These are phyloP conservation scores for Ganoderma leucocontextum DNA, from an alignment of 1,284 basidiomycete genomes.

Conservation along the genomic window DNA sequence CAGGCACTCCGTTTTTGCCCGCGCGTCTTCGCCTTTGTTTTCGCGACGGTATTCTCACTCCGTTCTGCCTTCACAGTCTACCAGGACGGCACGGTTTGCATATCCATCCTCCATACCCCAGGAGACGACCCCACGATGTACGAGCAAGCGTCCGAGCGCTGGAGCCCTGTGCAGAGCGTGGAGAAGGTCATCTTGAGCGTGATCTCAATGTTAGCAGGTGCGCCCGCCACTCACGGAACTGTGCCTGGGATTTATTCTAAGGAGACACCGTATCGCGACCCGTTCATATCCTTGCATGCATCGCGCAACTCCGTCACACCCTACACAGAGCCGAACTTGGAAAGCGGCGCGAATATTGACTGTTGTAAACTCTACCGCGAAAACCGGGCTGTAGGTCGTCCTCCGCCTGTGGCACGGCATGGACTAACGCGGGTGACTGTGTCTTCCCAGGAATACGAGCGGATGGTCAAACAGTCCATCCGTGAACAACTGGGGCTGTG, in stretches of 20 bases:
- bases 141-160: slow-evolving; percentile 95
- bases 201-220: slow-evolving; percentile 97
- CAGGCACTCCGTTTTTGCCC: slow-evolving; percentile 11
- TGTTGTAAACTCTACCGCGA: slow-evolving; percentile 96
- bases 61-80: slow-evolving; percentile 66
- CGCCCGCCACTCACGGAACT: slow-evolving; percentile 34
- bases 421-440: slow-evolving; percentile 14
- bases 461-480: slow-evolving; percentile 73
- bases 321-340: slow-evolving; percentile 91
- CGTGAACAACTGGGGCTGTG: slow-evolving; percentile 76
- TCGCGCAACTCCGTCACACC: neutral
- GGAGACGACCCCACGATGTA: slow-evolving; percentile 94
- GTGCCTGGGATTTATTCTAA: slow-evolving; percentile 11
- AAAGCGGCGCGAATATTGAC: slow-evolving; percentile 98
- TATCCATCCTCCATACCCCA: slow-evolving; percentile 97
- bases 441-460: slow-evolving; percentile 70
- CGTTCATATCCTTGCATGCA: neutral
- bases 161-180: slow-evolving; percentile 97
- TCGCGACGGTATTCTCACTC: neutral
- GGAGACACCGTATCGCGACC: slow-evolving; percentile 8
- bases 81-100: slow-evolving; percentile 95
- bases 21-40: slow-evolving; percentile 10
- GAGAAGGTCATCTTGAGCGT: slow-evolving; percentile 97
- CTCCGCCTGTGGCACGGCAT: neutral
- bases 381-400: slow-evolving; percentile 61